phyloP scores from a whole-genome alignment of 1,139 yeast species.

The Kazachstania sp. region DNA sequence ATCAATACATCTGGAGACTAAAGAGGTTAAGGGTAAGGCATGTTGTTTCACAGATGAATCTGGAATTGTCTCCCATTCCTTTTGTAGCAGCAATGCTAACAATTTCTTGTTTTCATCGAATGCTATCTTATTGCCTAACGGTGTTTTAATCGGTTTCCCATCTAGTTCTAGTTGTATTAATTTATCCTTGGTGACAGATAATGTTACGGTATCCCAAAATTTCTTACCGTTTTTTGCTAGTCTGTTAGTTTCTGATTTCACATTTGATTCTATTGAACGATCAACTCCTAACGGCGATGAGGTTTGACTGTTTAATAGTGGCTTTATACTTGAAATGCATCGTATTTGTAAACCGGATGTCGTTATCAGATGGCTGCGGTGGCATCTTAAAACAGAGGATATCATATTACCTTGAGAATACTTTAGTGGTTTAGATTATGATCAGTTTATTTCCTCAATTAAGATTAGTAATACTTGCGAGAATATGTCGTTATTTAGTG shows the following conservation, averaged over 20 bases:
- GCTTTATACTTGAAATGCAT: neutral
- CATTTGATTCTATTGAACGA: constrained; percentile 44
- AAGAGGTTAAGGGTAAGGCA: constrained; percentile 76
- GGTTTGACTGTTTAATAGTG: constrained; percentile 3
- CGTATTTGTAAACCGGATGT: neutral
- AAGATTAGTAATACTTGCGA: no score
- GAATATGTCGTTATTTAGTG: no score
- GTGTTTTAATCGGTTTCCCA: constrained; percentile 71
- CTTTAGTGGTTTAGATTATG: no score
- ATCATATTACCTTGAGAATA: neutral
- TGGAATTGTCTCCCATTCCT: constrained; percentile 82
- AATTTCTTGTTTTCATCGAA: constrained; percentile 53
- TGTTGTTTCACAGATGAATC: constrained; percentile 67
- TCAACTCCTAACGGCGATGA: constrained; percentile 30
- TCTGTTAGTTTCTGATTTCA: constrained; percentile 57
- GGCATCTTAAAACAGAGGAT: neutral
- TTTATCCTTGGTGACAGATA: constrained; percentile 27
- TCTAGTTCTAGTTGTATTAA: constrained; percentile 57
- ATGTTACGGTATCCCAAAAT: constrained; percentile 78
- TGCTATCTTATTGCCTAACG: constrained; percentile 62
- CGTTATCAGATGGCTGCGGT: no score
- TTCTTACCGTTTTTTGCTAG: constrained; percentile 52
- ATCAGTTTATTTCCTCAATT: no score
- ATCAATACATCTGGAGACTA: constrained; percentile 82
- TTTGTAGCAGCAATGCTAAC: constrained; percentile 67